Evolutionary conservation across 108 stramenopile species (phyloP), one percentile per base, ranked within the genome.

Genomic region (Nitzschia sp.): DNA sequence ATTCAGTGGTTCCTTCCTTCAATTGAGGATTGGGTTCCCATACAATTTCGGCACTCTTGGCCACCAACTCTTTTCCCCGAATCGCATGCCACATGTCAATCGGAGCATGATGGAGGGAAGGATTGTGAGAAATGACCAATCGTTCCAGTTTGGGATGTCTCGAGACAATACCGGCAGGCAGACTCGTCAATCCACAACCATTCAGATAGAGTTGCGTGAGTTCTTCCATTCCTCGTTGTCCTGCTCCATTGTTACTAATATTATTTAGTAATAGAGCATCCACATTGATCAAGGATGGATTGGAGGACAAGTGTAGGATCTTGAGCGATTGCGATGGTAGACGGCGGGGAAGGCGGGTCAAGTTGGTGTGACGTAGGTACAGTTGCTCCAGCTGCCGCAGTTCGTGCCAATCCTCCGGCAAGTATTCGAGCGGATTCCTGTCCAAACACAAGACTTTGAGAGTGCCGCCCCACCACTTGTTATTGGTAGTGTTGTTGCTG

Each of bases 241-340:
- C n/a, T n/a, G n/a, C n/a, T n/a, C n/a, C n/a, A n/a, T n/a, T n/a
- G n/a, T n/a, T n/a, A n/a, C n/a, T n/a, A n/a, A n/a, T n/a, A 30
- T 58, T 21, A 31, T 28, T 52, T 0, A 2, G 19, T 33, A 52
- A 19, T 4, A 36, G 29, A 46, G 9, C 22, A 17, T 78, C 78
- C 19, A 88, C 36, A 23, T 25, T n/a, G n/a, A 48, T 50, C 32
- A 88, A 55, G n/a, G n/a, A n/a, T 21, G 54, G 63, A 72, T 88
- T 88, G 22, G 84, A 85, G 3, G 87, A 88, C 19, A 88, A 31
- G 45, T 80, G 78, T 17, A 88, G 32, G 27, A 85, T 53, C 3
- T 11, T 28, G 13, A 88, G 52, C 11, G 59, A 73, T 11, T 21
- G 19, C 4, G 71, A 45, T 22, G 81, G 81, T 5, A 84, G 63